Evolutionary conservation across 495 filamentous ascomycete genomes (phyloP).

Genomic region (Rhypophila decipiens): DNA sequence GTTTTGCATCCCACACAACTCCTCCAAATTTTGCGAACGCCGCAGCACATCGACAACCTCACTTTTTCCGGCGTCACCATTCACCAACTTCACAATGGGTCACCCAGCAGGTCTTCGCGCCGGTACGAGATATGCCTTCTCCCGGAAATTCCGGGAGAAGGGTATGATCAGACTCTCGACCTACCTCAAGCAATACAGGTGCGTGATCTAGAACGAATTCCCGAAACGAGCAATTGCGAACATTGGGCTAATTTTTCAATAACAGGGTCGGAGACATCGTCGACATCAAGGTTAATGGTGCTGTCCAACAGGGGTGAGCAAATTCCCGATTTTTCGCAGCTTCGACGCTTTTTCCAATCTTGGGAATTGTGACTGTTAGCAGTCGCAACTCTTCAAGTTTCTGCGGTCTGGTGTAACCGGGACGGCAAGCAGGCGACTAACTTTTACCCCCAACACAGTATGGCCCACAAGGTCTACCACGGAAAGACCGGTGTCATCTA

Average conservation of each 20-base stretch:
- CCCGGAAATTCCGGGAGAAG: conserved; percentile 85
- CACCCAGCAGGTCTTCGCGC: conserved; percentile 91
- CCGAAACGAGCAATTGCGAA: background rate
- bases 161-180: conserved; percentile 84
- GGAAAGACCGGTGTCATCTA: conserved; percentile 97
- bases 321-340: conserved; percentile 3
- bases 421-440: conserved; percentile 14
- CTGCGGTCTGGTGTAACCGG: background rate
- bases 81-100: conserved; percentile 66
- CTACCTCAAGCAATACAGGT: conserved; percentile 89
- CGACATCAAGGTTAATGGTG: conserved; percentile 93
- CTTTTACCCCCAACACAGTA: conserved; percentile 51
- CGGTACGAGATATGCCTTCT: conserved; percentile 96
- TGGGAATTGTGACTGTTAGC: too few relatives aligned
- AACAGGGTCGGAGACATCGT: conserved; percentile 92
- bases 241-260: conserved; percentile 28
- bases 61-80: conserved; percentile 28
- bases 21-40: conserved; percentile 24
- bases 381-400: background rate
- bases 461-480: conserved; percentile 99
- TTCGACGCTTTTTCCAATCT: too few relatives aligned
- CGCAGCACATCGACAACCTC: conserved; percentile 28
- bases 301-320: conserved; percentile 81
- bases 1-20: conserved; percentile 30
- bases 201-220: conserved; percentile 23